Evolutionary conservation across 495 filamentous ascomycete genomes (phyloP).

Genomic region (Aspergillus biplanus): DNA sequence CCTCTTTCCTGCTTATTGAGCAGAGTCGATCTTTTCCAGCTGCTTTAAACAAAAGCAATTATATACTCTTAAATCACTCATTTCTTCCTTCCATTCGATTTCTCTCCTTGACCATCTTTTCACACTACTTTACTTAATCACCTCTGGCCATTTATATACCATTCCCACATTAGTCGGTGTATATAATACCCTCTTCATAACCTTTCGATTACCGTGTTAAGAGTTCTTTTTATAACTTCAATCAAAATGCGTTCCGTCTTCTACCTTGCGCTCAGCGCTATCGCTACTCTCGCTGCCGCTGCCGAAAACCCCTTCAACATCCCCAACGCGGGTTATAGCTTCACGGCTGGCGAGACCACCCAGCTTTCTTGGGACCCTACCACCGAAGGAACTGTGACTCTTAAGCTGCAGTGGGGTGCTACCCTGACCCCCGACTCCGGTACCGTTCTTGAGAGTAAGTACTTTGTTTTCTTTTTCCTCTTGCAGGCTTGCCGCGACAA

Average conservation of each 20-base stretch:
- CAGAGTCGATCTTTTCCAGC: conserved; percentile 21
- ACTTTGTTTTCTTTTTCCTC: neutral
- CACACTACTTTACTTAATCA: conserved; percentile 10
- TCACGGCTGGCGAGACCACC: conserved; percentile 54
- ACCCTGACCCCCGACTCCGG: conserved; percentile 48
- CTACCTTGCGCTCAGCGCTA: conserved; percentile 40
- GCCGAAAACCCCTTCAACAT: conserved; percentile 59
- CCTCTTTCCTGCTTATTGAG: conserved; percentile 13
- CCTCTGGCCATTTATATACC: conserved; percentile 19
- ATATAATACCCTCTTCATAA: conserved; percentile 16
- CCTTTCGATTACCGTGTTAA: conserved; percentile 11
- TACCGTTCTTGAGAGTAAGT: conserved; percentile 58
- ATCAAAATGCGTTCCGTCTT: conserved; percentile 50
- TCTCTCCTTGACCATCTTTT: conserved; percentile 16
- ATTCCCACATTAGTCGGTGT: conserved; percentile 6
- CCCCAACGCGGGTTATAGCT: conserved; percentile 45
- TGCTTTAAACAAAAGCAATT: conserved; percentile 12
- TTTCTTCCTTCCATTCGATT: conserved; percentile 14
- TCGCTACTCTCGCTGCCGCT: conserved; percentile 44
- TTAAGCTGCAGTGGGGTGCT: conserved; percentile 57
- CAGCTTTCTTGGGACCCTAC: conserved; percentile 60
- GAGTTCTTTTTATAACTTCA: neutral
- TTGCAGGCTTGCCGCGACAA: neutral
- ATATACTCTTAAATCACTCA: conserved; percentile 1
- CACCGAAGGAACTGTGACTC: conserved; percentile 54